Conservation (phyloP, 148 eudicot species). For the Polygonum maritimum region DNA sequence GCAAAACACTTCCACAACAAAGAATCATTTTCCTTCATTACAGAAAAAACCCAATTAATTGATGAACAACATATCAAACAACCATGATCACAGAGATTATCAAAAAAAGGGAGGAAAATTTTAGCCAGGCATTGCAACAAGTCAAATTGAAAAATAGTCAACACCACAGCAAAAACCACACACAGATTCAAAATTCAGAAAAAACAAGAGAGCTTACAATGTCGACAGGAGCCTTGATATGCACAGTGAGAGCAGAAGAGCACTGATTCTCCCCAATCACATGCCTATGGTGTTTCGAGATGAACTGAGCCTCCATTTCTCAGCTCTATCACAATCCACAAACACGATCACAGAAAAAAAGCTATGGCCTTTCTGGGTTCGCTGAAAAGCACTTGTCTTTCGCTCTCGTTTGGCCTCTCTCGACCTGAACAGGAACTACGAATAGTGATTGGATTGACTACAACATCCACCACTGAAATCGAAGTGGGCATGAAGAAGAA, state of each 20-base stretch:
- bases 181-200: neutral
- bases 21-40: neutral
- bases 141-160: neutral
- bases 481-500: neutral
- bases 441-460: constrained; percentile 1
- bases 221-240: constrained; percentile 40
- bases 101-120: neutral
- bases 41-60: neutral
- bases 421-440: neutral
- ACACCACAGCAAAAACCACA: neutral
- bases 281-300: constrained; percentile 31
- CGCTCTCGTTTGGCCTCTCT: neutral
- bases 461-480: constrained; percentile 5
- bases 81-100: neutral
- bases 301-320: constrained; percentile 3
- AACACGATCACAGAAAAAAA: neutral
- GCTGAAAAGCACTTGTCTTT: neutral
- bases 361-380: neutral
- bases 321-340: neutral
- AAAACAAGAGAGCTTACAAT: constrained; percentile 20
- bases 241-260: constrained; percentile 30
- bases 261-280: constrained; percentile 25
- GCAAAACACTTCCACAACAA: neutral
- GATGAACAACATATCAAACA: neutral
- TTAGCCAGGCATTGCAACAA: neutral